Conservation (phyloP, 2,329 filamentous ascomycete genomes). For the Pezizomycotina sp. region DNA sequence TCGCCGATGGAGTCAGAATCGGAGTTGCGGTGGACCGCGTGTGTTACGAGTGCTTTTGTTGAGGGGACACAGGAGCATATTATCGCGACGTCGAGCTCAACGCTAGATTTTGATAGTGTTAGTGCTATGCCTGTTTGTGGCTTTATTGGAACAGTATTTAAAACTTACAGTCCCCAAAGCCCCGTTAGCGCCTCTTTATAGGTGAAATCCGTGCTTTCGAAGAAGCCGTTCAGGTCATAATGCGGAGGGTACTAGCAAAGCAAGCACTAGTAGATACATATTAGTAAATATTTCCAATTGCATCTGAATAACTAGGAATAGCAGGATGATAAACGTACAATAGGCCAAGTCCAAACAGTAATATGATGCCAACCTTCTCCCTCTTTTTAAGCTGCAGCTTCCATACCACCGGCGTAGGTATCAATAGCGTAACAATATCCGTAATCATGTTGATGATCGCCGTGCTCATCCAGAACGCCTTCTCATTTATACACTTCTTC, state of each 20-base stretch:
- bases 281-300: too few species aligned
- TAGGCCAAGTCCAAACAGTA: constrained; percentile 15
- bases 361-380: constrained; percentile 12
- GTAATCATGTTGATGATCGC: constrained; percentile 13
- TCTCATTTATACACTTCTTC: too few species aligned
- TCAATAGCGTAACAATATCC: constrained; percentile 16
- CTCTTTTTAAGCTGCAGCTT: constrained; percentile 17
- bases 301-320: too few species aligned
- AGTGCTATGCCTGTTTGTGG: constrained; percentile 1
- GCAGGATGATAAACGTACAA: too few species aligned
- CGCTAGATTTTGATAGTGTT: constrained; percentile 8
- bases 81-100: constrained; percentile 18
- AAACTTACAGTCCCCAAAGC: constrained; percentile 17
- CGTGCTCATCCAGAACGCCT: constrained; percentile 12
- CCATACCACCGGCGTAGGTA: constrained; percentile 18
- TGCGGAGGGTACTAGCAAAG: too few species aligned
- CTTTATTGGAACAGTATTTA: not conserved
- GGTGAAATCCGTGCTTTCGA: constrained; percentile 14
- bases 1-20: too few species aligned
- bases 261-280: too few species aligned
- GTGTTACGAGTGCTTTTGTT: constrained; percentile 15
- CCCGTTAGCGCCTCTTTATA: constrained; percentile 15
- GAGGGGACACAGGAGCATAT: constrained; percentile 18
- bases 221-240: constrained; percentile 15
- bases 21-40: constrained; percentile 10